Evolutionary conservation across 2,329 filamentous ascomycete species (phyloP).

Genomic region (Ophiocordyceps camponoti-floridani): DNA sequence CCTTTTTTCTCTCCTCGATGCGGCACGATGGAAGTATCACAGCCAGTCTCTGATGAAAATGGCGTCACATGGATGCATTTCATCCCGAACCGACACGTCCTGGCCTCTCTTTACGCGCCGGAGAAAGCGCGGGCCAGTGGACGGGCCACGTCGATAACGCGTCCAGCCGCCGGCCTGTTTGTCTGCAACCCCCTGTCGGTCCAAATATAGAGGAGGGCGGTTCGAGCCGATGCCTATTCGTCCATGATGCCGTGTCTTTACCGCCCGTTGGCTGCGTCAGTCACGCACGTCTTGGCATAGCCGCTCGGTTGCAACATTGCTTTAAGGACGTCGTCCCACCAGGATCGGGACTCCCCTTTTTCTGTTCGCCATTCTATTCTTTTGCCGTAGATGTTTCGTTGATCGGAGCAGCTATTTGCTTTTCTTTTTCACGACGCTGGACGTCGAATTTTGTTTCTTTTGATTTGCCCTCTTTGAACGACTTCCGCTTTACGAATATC

Average conservation of each 20-base stretch:
- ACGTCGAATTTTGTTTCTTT: constrained; percentile 11
- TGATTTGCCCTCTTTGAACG: background rate
- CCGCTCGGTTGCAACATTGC: constrained; percentile 2
- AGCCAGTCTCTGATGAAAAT: background rate
- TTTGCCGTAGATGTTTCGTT: constrained; percentile 21
- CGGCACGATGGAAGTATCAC: no score
- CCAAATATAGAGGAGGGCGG: background rate
- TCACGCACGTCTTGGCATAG: background rate
- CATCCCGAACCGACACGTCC: background rate
- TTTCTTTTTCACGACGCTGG: constrained; percentile 14
- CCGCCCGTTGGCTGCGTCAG: constrained; percentile 5
- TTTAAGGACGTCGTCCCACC: constrained; percentile 9
- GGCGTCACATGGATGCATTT: background rate
- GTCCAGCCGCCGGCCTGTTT: no score
- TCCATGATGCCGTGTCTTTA: constrained; percentile 3
- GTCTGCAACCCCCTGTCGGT: background rate
- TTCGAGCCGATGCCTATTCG: background rate
- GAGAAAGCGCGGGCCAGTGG: background rate
- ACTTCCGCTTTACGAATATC: background rate
- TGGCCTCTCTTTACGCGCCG: background rate
- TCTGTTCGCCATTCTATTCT: constrained; percentile 13
- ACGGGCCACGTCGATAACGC: background rate
- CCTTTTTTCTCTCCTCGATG: no score
- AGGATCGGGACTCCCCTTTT: constrained; percentile 11
- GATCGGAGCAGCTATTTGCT: constrained; percentile 22